These are phyloP conservation scores for Wallacemonas sp. DNA, from an alignment of 208 protist species.

Conservation along the genomic window DNA sequence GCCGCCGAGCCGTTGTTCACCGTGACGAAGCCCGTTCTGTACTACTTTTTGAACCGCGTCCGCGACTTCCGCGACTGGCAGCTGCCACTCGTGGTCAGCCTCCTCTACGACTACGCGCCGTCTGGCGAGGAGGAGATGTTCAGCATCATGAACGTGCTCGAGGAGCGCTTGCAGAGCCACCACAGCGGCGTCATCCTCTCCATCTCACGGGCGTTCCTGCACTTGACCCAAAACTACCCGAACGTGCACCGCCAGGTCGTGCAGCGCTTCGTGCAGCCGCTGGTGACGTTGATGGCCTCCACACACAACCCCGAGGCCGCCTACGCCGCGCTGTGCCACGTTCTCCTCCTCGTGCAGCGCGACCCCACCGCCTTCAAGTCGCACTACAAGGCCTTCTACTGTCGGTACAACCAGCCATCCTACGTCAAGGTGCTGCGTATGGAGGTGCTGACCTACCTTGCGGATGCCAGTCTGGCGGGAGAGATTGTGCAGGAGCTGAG, in stretches of 20 bases:
- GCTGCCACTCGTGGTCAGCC: conserved; percentile 75
- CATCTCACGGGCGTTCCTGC: conserved; percentile 82
- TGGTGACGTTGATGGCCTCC: conserved; percentile 78
- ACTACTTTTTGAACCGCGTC: conserved; percentile 84
- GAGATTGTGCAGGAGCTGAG: conserved; percentile 80
- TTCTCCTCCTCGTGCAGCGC: conserved; percentile 75
- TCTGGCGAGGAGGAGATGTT: conserved; percentile 85
- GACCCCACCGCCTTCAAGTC: conserved; percentile 62
- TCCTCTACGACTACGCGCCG: conserved; percentile 64
- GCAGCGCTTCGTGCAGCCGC: conserved; percentile 68
- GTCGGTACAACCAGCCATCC: conserved; percentile 70
- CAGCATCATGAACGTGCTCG: conserved; percentile 93
- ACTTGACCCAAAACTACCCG: conserved; percentile 84
- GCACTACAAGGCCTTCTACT: conserved; percentile 65
- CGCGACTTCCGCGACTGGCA: conserved; percentile 87
- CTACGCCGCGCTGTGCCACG: conserved; percentile 82
- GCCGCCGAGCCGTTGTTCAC: conserved; percentile 31
- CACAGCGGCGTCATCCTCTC: conserved; percentile 91
- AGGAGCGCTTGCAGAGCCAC: conserved; percentile 82
- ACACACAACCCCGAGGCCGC: conserved; percentile 49
- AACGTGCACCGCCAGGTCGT: conserved; percentile 79
- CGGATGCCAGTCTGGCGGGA: conserved; percentile 40
- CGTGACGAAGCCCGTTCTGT: conserved; percentile 68
- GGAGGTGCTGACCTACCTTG: conserved; percentile 69
- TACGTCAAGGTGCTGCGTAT: conserved; percentile 90